phyloP scores from a whole-genome alignment of 2,329 filamentous ascomycete genomes.

The Drechslerella stenobrocha region DNA sequence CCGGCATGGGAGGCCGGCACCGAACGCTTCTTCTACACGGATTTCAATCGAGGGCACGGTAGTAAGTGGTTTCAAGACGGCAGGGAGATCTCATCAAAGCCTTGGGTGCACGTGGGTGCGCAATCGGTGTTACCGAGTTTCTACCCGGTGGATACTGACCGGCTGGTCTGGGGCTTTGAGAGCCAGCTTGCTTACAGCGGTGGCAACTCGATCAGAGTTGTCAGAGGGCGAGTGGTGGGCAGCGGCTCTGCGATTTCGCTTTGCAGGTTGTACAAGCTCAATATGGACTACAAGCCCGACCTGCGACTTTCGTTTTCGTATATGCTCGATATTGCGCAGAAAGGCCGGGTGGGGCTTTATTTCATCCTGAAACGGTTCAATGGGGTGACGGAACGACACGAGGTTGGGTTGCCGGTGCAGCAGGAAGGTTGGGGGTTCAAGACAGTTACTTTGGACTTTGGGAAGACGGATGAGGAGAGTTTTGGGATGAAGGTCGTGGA shows the following conservation, averaged over 20 bases:
- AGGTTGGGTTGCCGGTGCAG: slow-evolving; percentile 32
- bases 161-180: slow-evolving; percentile 48
- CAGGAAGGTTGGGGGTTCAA: slow-evolving; percentile 45
- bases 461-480: slow-evolving; percentile 30
- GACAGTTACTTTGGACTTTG: slow-evolving; percentile 34
- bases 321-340: slow-evolving; percentile 27
- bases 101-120: slow-evolving; percentile 52
- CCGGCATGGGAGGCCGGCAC: slow-evolving; percentile 46
- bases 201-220: slow-evolving; percentile 47
- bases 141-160: slow-evolving; percentile 40
- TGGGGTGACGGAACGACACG: slow-evolving; percentile 25
- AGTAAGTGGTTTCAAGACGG: slow-evolving; percentile 50
- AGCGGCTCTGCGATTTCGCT: slow-evolving; percentile 20
- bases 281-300: slow-evolving; percentile 35
- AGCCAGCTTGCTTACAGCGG: slow-evolving; percentile 49
- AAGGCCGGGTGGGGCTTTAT: slow-evolving; percentile 48
- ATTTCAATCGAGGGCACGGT: slow-evolving; percentile 52
- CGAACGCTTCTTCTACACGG: slow-evolving; percentile 51
- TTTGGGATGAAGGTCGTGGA: slow-evolving; percentile 37
- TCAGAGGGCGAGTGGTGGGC: slow-evolving; percentile 5
- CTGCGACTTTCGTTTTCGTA: slow-evolving; percentile 49
- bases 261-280: slow-evolving; percentile 49
- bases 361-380: slow-evolving; percentile 38
- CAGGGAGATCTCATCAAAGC: slow-evolving; percentile 43
- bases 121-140: slow-evolving; percentile 51